These are phyloP conservation scores for Termitomyces sp. DNA, from an alignment of 1,284 basidiomycete species.

Conservation along the genomic window DNA sequence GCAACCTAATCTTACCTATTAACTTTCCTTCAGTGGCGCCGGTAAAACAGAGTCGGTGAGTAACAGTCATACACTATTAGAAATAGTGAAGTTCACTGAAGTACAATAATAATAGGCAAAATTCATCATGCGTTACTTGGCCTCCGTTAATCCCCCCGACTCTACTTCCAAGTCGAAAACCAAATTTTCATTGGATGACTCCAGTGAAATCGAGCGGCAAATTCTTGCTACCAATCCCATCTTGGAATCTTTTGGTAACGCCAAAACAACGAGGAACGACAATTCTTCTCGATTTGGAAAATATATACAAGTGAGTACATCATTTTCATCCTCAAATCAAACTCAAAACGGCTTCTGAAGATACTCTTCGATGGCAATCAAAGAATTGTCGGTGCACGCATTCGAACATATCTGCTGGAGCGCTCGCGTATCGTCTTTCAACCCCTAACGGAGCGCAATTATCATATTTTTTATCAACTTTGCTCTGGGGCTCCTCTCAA, in stretches of 20 bases:
- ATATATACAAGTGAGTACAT: slow-evolving; percentile 84
- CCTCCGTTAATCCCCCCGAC: slow-evolving; percentile 90
- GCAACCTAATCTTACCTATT: neutral
- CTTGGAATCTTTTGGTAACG: slow-evolving; percentile 98
- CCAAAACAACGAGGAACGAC: slow-evolving; percentile 98
- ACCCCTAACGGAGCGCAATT: slow-evolving; percentile 95
- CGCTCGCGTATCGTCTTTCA: slow-evolving; percentile 97
- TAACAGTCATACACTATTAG: neutral
- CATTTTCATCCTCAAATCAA: neutral
- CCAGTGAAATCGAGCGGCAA: slow-evolving; percentile 93
- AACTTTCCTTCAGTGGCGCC: slow-evolving; percentile 67
- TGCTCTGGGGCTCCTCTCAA: slow-evolving; percentile 94
- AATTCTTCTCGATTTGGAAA: slow-evolving; percentile 99
- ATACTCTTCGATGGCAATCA: slow-evolving; percentile 94
- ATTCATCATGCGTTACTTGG: slow-evolving; percentile 99
- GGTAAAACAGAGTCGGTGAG: slow-evolving; percentile 97
- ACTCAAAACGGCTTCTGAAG: slow-evolving; percentile 32
- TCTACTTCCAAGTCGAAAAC: slow-evolving; percentile 57
- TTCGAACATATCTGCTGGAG: slow-evolving; percentile 96
- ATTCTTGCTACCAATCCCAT: slow-evolving; percentile 99
- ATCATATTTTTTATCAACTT: slow-evolving; percentile 99
- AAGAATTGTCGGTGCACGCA: slow-evolving; percentile 96
- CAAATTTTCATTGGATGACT: slow-evolving; percentile 73
- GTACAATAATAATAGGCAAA: slow-evolving; percentile 64
- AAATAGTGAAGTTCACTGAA: slow-evolving; percentile 2